Percentiles rank a stretch among this genome's conserved stretches.
These are phyloP conservation scores for Penicillium sclerotigenum DNA, from an alignment of 2,329 filamentous ascomycete genomes.

Conservation along the genomic window DNA sequence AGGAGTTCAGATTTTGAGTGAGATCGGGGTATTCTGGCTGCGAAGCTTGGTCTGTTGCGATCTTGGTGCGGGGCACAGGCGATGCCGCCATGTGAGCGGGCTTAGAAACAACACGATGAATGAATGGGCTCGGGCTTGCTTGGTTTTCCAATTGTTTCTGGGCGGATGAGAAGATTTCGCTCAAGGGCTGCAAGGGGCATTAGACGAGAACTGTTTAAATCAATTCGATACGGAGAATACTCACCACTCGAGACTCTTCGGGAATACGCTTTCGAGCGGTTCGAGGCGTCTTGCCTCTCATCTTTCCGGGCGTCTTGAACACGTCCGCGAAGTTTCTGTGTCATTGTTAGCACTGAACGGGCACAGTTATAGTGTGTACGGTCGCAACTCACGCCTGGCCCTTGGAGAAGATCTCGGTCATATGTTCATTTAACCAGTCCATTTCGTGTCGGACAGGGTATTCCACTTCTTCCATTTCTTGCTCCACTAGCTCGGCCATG, in stretches of 20 bases:
- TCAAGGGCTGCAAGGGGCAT: slow-evolving; percentile 41
- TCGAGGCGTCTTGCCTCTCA: slow-evolving; percentile 49
- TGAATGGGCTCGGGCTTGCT: slow-evolving; percentile 34
- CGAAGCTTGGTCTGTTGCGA: slow-evolving; percentile 16
- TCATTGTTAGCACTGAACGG: slow-evolving; percentile 28
- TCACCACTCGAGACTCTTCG: slow-evolving; percentile 45
- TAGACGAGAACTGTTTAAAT: slow-evolving; percentile 3
- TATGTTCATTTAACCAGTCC: slow-evolving; percentile 98
- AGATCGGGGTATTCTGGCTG: slow-evolving; percentile 31
- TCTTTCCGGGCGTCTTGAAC: slow-evolving; percentile 68
- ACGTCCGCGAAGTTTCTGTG: slow-evolving; percentile 82
- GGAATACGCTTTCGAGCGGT: slow-evolving; percentile 45
- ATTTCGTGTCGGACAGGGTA: slow-evolving; percentile 91
- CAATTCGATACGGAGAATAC: slow-evolving; percentile 20
- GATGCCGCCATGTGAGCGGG: slow-evolving; percentile 14
- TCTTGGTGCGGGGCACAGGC: slow-evolving; percentile 19
- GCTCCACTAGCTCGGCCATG: slow-evolving; percentile 68
- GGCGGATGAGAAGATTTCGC: slow-evolving; percentile 46
- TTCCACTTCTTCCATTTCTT: slow-evolving; percentile 88
- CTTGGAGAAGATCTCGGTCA: slow-evolving; percentile 86
- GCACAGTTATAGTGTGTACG: neutral
- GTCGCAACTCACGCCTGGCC: slow-evolving; percentile 70
- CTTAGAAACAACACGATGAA: slow-evolving; percentile 38
- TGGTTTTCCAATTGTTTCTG: slow-evolving; percentile 38
- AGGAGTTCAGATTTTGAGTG: slow-evolving; percentile 38